These are phyloP conservation scores for Cephaloascus fragrans DNA, from an alignment of 805 yeast genomes.

Conservation along the genomic window DNA sequence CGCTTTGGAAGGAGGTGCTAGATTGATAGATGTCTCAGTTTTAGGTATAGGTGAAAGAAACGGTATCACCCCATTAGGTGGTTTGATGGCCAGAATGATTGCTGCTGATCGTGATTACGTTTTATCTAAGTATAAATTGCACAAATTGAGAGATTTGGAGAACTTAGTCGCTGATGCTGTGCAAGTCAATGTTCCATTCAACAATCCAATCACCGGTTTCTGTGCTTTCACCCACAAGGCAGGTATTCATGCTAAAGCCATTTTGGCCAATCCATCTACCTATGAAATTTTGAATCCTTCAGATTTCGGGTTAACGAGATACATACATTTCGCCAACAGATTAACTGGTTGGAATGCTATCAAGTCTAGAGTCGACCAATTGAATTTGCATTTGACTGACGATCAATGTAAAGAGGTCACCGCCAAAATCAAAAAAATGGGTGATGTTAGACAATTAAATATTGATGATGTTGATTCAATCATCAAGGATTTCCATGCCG, in stretches of 20 bases:
- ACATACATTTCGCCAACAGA: conserved; percentile 51
- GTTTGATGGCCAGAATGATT: conserved; percentile 55
- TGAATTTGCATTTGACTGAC: conserved; percentile 44
- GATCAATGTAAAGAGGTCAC: conserved; percentile 51
- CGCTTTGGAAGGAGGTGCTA: conserved; percentile 55
- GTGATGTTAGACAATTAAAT: conserved; percentile 50
- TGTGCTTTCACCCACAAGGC: conserved; percentile 60
- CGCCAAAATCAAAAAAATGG: conserved; percentile 42
- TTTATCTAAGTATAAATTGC: conserved; percentile 44
- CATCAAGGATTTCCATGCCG: conserved; percentile 44
- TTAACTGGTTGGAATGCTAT: conserved; percentile 59
- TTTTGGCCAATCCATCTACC: conserved; percentile 54
- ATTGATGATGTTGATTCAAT: conserved; percentile 55
- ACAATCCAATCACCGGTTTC: conserved; percentile 55
- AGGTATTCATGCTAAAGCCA: conserved; percentile 55
- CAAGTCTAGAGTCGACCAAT: conserved; percentile 50
- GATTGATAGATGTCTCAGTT: conserved; percentile 47
- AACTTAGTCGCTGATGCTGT: conserved; percentile 51
- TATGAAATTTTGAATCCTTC: conserved; percentile 49
- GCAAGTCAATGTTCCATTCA: conserved; percentile 49
- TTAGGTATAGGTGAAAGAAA: conserved; percentile 58
- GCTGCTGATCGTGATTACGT: conserved; percentile 53
- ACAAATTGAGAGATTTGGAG: conserved; percentile 47
- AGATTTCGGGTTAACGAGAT: conserved; percentile 52
- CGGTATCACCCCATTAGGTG: conserved; percentile 54